Percentiles rank a stretch among this genome's conserved stretches.
Evolutionary conservation across 331 rosid species (phyloP).

Genomic region (Stylosanthes scabra): DNA sequence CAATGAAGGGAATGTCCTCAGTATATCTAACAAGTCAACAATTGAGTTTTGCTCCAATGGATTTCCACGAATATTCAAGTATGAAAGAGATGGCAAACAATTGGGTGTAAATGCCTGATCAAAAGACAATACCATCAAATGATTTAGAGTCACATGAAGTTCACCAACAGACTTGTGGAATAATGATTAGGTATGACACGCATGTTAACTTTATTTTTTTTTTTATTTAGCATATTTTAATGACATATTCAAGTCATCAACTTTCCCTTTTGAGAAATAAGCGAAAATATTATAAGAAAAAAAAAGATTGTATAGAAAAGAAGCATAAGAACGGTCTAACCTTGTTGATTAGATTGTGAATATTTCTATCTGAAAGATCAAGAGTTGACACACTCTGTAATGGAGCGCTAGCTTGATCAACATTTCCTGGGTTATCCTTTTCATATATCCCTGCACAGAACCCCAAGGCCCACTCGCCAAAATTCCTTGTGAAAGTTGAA

Average conservation of each 20-base stretch:
- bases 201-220: not conserved
- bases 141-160: conserved; percentile 7
- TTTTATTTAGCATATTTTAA: conserved; percentile 5
- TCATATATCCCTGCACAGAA: conserved; percentile 83
- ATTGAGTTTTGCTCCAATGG: conserved; percentile 67
- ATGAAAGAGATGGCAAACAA: conserved; percentile 67
- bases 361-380: conserved; percentile 80
- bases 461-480: conserved; percentile 88
- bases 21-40: conserved; percentile 59
- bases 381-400: conserved; percentile 63
- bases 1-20: conserved; percentile 67
- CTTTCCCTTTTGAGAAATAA: conserved; percentile 2
- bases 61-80: conserved; percentile 83
- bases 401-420: conserved; percentile 45
- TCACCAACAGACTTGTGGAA: not conserved
- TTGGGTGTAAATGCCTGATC: conserved; percentile 72
- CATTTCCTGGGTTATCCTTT: conserved; percentile 73
- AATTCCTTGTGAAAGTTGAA: conserved; percentile 68
- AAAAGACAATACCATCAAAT: conserved; percentile 18
- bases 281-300: not conserved
- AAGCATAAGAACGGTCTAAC: conserved; percentile 39
- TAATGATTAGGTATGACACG: conserved; percentile 2
- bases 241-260: not conserved
- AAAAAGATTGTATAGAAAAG: conserved; percentile 17
- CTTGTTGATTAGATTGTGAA: conserved; percentile 72